Conservation (phyloP, 164 flowering plant genomes). For the Taxillus chinensis region DNA sequence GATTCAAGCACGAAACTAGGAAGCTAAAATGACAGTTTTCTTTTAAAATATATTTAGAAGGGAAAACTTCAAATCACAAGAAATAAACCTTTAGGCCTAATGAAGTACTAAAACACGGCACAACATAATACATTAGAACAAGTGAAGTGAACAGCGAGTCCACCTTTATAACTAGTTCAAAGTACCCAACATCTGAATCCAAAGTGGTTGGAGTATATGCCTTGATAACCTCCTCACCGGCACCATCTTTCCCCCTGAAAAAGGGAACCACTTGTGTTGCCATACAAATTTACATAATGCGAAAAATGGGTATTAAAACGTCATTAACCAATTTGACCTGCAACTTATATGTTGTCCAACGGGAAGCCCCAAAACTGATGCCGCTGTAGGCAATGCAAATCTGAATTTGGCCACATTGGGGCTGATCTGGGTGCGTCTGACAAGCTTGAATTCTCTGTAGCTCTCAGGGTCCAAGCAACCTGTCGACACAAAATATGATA, state of each 20-base stretch:
- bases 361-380: constrained; percentile 90
- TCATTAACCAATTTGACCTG: constrained; percentile 30
- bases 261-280: too few species aligned
- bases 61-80: too few species aligned
- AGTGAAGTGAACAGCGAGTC: too few species aligned
- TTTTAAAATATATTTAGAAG: too few species aligned
- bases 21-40: too few species aligned
- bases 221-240: constrained; percentile 86
- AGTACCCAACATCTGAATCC: constrained; percentile 91
- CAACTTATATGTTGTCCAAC: constrained; percentile 95
- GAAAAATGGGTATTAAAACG: too few species aligned
- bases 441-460: constrained; percentile 79
- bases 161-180: constrained; percentile 96
- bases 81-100: too few species aligned
- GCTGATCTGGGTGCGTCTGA: constrained; percentile 66
- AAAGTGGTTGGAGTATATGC: constrained; percentile 95
- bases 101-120: too few species aligned
- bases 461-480: constrained; percentile 78
- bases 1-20: too few species aligned
- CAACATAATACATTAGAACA: too few species aligned
- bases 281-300: too few species aligned
- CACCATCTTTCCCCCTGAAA: constrained; percentile 79
- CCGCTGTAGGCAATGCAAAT: constrained; percentile 74
- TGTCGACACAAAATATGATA: constrained; percentile 15
- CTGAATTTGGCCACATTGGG: constrained; percentile 93